Evolutionary conservation across 306 rosid genomes (phyloP), one percentile per base, ranked within the genome.

Genomic region (Medicago arabica): DNA sequence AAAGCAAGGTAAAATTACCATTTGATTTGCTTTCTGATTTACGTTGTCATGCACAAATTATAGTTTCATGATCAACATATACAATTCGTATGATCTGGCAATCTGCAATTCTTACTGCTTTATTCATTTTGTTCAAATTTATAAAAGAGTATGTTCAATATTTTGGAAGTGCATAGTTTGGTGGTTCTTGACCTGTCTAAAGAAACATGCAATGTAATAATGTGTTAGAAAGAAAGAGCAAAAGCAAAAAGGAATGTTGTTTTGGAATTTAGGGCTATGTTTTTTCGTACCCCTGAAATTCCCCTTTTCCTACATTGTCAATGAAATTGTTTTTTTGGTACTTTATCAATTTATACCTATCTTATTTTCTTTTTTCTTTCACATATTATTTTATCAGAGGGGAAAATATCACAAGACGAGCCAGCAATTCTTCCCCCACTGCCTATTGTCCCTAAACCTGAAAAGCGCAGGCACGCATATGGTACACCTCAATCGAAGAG

Each of bases 371-470:
- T 19, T 2, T 8, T 79, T 54, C 39, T 55, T 34, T 72, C 43
- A 34, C 41, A 58, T 75, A 51, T 82, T 34, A 43, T 67, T 80
- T 64, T 61, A 11, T 64, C 89, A 92, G 97, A 95, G 83, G 96
- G 99, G 41, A 95, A 95, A 85, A 88, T 95, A 85, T 18, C 91
- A 47, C 93, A 82, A 7, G 97, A 89, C 59, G 97, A 92, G 73
- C 96, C 97, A 15, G 95, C 95, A 46, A 83, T 88, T 86, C 97
- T 95, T 18, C 99, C 97, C 18, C 93, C 99, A 36, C 46, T 92
- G 84, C 92, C 99, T 68, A 65, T 95, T 68, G 91, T 86, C 75
- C 87, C 84, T 18, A 95, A 86, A 82, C 72, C 60, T 71, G 99
- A 95, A 83, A 95, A 84, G 71, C 97, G 99, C 71, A 90, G 25